A percentile compares a stretch with the other conserved stretches of the same genome.
phyloP scores from a whole-genome alignment of 495 filamentous ascomycete genomes.

The Penicillium riverlandense region DNA sequence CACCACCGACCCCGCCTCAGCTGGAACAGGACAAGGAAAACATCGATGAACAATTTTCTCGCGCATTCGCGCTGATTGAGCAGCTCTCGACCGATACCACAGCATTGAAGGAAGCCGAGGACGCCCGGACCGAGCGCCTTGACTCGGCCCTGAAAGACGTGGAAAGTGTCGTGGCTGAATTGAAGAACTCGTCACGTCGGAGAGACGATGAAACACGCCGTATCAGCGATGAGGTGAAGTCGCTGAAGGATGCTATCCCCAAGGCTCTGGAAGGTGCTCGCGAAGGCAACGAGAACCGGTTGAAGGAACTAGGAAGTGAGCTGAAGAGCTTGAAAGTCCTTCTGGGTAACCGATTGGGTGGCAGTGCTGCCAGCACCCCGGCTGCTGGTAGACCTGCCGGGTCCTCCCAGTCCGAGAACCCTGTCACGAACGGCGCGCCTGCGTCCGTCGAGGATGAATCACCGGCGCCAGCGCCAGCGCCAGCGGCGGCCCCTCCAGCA shows the following conservation, averaged over 20 bases:
- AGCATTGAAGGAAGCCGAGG: slow-evolving; percentile 75
- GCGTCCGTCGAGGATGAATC: no score
- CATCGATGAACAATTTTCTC: slow-evolving; percentile 86
- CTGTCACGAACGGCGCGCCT: no score
- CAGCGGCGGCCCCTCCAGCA: no score
- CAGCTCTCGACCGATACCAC: slow-evolving; percentile 87
- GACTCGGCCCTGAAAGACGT: slow-evolving; percentile 79
- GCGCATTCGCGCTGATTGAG: slow-evolving; percentile 84
- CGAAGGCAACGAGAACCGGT: slow-evolving; percentile 67
- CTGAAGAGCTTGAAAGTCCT: slow-evolving; percentile 88
- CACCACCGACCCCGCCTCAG: slow-evolving; percentile 87
- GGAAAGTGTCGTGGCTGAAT: slow-evolving; percentile 68
- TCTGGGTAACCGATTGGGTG: slow-evolving; percentile 70
- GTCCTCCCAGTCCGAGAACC: no score
- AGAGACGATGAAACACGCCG: slow-evolving; percentile 80
- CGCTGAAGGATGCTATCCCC: slow-evolving; percentile 75
- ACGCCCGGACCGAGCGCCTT: slow-evolving; percentile 73
- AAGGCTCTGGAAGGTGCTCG: slow-evolving; percentile 82
- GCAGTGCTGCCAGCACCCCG: slow-evolving; percentile 23
- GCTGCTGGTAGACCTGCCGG: slow-evolving; percentile 21
- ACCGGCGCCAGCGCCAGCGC: no score
- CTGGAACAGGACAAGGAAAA: slow-evolving; percentile 86
- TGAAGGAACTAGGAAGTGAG: slow-evolving; percentile 82
- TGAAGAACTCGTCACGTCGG: slow-evolving; percentile 69
- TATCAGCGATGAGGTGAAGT: slow-evolving; percentile 78